phyloP scores from a whole-genome alignment of 768 basidiomycete species.

The Lentinus brumalis region DNA sequence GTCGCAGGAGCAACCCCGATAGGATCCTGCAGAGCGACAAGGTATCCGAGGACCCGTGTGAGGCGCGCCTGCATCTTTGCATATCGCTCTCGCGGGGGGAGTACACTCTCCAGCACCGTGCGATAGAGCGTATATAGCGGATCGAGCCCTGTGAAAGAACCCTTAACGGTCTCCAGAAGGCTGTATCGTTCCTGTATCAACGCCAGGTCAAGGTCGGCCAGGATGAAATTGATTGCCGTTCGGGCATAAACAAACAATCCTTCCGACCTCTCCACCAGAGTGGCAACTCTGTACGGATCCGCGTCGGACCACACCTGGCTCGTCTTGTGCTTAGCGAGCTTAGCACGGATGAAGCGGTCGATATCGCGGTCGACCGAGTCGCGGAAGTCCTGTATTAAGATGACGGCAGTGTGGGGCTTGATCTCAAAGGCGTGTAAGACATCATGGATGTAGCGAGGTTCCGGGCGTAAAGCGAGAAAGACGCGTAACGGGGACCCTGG shows the following conservation, averaged over 20 bases:
- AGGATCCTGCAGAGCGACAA: background rate
- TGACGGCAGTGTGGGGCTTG: background rate
- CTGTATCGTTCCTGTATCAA: background rate
- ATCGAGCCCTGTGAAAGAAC: too few relatives aligned
- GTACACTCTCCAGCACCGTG: background rate
- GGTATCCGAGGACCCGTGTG: background rate
- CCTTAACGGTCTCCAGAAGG: background rate
- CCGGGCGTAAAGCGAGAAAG: constrained; percentile 2
- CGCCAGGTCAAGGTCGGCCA: background rate
- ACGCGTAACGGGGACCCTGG: background rate
- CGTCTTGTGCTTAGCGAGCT: background rate
- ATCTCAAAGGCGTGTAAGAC: background rate
- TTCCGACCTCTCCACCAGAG: background rate
- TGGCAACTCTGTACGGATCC: background rate
- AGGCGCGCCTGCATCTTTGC: background rate
- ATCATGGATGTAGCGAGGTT: background rate
- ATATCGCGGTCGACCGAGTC: constrained; percentile 2
- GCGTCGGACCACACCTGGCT: background rate
- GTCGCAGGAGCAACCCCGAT: background rate
- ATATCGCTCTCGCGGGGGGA: background rate
- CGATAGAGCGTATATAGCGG: background rate
- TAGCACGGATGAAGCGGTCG: background rate
- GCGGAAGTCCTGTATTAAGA: background rate
- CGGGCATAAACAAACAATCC: constrained; percentile 5
- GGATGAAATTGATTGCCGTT: background rate